Conservation (phyloP, 106 monocot genomes). For the Platanthera guangdongensis region DNA sequence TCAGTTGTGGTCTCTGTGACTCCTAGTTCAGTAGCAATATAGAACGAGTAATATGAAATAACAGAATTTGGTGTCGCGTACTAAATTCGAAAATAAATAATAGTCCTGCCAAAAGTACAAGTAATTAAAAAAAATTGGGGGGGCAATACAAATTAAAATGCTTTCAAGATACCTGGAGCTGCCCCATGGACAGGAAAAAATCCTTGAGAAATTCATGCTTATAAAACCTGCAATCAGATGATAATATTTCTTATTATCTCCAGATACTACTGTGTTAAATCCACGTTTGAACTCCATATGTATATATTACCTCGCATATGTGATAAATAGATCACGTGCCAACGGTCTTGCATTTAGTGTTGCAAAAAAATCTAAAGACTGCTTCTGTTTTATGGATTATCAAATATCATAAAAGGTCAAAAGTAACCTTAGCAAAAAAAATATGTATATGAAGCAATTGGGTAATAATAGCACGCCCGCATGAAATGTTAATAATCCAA, state of each 20-base stretch:
- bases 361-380: conserved; percentile 70
- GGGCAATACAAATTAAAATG: neutral
- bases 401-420: neutral
- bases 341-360: conserved; percentile 81
- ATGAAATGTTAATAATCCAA: neutral
- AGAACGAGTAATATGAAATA: neutral
- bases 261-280: neutral
- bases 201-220: conserved; percentile 87
- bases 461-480: neutral
- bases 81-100: neutral
- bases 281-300: neutral
- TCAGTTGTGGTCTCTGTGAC: too few relatives aligned
- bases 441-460: neutral
- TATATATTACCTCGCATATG: conserved; percentile 65
- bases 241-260: neutral
- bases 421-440: neutral
- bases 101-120: neutral
- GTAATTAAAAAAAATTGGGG: neutral
- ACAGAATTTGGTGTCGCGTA: neutral
- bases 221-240: conserved; percentile 46
- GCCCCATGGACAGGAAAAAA: conserved; percentile 78
- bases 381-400: conserved; percentile 36
- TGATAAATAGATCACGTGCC: conserved; percentile 85
- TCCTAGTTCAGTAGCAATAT: too few relatives aligned
- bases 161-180: conserved; percentile 60